Evolutionary conservation across 2,329 filamentous ascomycete species (phyloP), one percentile per base, ranked within the genome.

Genomic region (Aureobasidium sp.): DNA sequence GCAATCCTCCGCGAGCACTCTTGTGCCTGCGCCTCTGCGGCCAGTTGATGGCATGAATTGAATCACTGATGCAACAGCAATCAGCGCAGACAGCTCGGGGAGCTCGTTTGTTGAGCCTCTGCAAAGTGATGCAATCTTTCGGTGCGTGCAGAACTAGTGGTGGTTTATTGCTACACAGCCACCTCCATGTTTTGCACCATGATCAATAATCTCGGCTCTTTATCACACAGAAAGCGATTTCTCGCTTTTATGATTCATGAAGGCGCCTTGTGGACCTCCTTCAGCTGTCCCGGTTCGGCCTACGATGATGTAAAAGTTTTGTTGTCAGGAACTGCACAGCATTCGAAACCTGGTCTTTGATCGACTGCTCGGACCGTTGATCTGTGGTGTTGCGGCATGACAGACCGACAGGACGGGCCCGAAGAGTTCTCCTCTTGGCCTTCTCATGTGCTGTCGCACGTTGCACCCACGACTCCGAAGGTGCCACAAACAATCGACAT

Each of bases 101-200:
- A 30, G 10, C 32, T 37, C 22, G 16, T 25, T 27, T 27, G 44
- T 37, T 48, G 44, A 48, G 22, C 27, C 11, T 24, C 32, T 34
- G 44, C 30, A 37, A 19, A 48, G 30, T 48, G 44, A 48, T 37
- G 44, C 32, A 29, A 29, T 29, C n/a, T 7, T 29, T 29, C 27
- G 27, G 12, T 16, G 32, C n/a, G 22, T 48, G 44, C 44, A 48
- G 22, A 10, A 45, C 42, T 45, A 45, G 42, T 7, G 29, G 34
- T 29, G 42, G 29, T 34, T 25, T 48, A 37, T 37, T 48, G 30
- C 32, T 48, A 14, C 44, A 48, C 44, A 7, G 44, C 44, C 44
- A 37, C 44, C 44, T 27, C 44, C 44, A 48, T 37, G 6, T 48
- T 47, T 45, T 17, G 19, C 16, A 30, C 22, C 41, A 22, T 47